These are phyloP conservation scores for Colletotrichum tropicicola DNA, from an alignment of 2,329 filamentous ascomycete species.

Conservation along the genomic window DNA sequence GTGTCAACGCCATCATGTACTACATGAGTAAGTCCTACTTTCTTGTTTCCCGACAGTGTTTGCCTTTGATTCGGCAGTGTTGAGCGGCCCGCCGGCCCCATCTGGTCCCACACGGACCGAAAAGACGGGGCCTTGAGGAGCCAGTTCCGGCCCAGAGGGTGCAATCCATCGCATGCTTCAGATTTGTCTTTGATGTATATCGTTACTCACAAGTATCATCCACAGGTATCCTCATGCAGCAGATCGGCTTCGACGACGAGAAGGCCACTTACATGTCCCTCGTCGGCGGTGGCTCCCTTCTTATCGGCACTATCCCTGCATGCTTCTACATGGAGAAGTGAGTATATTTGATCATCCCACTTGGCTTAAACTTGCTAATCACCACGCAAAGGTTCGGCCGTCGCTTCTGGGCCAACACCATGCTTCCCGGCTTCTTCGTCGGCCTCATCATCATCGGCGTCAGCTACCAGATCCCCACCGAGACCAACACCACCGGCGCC, in stretches of 20 bases:
- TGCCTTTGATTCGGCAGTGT: too few relatives aligned
- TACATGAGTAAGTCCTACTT: conserved; percentile 61
- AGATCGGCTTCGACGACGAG: conserved; percentile 72
- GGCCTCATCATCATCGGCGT: conserved; percentile 73
- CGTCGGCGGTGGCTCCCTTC: conserved; percentile 73
- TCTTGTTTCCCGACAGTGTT: too few relatives aligned
- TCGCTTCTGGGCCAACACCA: conserved; percentile 78
- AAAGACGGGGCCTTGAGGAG: too few relatives aligned
- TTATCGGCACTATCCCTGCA: conserved; percentile 74
- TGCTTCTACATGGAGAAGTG: conserved; percentile 74
- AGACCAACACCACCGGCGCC: conserved; percentile 54
- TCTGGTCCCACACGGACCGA: too few relatives aligned
- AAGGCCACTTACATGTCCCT: conserved; percentile 78
- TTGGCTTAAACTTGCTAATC: not conserved
- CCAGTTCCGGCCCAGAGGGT: too few relatives aligned
- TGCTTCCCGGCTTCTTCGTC: conserved; percentile 77
- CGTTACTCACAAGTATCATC: not conserved
- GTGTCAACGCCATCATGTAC: conserved; percentile 77
- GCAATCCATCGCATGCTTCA: too few relatives aligned
- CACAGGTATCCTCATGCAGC: conserved; percentile 62
- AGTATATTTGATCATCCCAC: not conserved
- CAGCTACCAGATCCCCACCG: conserved; percentile 65
- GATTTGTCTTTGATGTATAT: too few relatives aligned
- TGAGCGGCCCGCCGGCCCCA: too few relatives aligned
- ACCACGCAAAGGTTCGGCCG: conserved; percentile 60